A percentile compares a stretch with the other conserved stretches of the same genome.
Evolutionary conservation across 257 asterid species (phyloP).

Genomic region (Lithospermum erythrorhizon): DNA sequence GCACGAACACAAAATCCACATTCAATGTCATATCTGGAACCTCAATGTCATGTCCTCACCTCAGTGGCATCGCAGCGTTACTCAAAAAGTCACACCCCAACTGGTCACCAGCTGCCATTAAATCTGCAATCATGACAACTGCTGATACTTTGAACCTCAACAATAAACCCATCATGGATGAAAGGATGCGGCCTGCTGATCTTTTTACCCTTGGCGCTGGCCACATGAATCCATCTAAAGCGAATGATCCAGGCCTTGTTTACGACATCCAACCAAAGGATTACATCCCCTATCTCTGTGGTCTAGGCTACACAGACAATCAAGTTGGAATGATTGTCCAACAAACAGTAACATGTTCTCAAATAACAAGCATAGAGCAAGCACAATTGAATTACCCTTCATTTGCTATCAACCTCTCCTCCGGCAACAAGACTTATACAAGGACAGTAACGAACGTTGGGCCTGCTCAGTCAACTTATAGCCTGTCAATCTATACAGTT

Average conservation of each 20-base stretch:
- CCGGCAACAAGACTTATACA: constrained; percentile 6
- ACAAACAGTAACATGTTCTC: constrained; percentile 8
- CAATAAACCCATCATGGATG: constrained; percentile 20
- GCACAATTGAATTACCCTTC: constrained; percentile 35
- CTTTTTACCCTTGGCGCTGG: constrained; percentile 36
- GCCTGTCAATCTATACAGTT: background rate
- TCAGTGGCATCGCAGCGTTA: constrained; percentile 34
- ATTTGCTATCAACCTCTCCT: constrained; percentile 11
- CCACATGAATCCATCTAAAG: constrained; percentile 35
- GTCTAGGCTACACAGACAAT: constrained; percentile 7
- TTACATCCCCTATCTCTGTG: constrained; percentile 24
- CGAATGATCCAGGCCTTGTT: constrained; percentile 31
- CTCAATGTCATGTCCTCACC: constrained; percentile 50
- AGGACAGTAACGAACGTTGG: constrained; percentile 38
- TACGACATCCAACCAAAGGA: constrained; percentile 1
- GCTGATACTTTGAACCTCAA: constrained; percentile 26
- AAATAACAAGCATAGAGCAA: constrained; percentile 3
- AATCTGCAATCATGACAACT: constrained; percentile 49
- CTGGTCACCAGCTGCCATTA: constrained; percentile 42
- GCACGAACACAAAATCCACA: constrained; percentile 13
- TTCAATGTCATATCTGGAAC: constrained; percentile 43
- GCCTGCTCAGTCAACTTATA: constrained; percentile 16
- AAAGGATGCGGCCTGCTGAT: constrained; percentile 19
- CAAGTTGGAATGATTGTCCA: constrained; percentile 13
- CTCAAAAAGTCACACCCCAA: constrained; percentile 30